Evolutionary conservation across 176 grass and related monocot species (phyloP).

Genomic region (Aegilops speltoides): DNA sequence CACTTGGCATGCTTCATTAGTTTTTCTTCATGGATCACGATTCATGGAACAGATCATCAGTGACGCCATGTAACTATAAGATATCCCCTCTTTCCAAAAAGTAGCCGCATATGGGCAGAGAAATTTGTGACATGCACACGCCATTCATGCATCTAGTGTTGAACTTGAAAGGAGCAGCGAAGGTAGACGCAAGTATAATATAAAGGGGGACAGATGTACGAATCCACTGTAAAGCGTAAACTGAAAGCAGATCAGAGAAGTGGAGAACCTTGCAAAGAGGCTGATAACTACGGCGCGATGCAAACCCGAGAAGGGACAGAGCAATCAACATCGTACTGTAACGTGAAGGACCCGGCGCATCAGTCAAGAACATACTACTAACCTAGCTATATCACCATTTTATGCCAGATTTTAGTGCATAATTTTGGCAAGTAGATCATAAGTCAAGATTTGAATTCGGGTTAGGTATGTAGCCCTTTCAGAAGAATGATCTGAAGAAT

Average conservation of each 20-base stretch:
- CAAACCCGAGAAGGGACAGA: neutral
- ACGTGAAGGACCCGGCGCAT: neutral
- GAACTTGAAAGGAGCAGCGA: neutral
- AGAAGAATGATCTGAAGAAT: neutral
- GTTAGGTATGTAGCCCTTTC: constrained; percentile 7
- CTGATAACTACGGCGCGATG: neutral
- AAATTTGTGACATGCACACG: neutral
- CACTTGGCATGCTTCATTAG: too few species aligned
- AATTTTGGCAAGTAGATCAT: neutral
- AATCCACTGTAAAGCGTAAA: neutral
- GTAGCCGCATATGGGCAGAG: neutral
- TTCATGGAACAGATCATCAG: too few species aligned
- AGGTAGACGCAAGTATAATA: neutral
- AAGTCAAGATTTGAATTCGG: neutral
- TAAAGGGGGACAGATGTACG: constrained; percentile 2
- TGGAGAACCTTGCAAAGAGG: constrained; percentile 12
- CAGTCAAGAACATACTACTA: neutral
- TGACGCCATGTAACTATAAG: neutral
- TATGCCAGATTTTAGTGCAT: neutral
- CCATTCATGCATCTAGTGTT: neutral
- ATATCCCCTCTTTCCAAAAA: neutral
- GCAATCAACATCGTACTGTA: neutral
- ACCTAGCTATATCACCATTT: neutral
- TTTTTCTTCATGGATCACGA: too few species aligned
- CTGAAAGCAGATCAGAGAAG: neutral